Evolutionary conservation across 345 rosid genomes (phyloP).

Genomic region (Theobroma cacao): DNA sequence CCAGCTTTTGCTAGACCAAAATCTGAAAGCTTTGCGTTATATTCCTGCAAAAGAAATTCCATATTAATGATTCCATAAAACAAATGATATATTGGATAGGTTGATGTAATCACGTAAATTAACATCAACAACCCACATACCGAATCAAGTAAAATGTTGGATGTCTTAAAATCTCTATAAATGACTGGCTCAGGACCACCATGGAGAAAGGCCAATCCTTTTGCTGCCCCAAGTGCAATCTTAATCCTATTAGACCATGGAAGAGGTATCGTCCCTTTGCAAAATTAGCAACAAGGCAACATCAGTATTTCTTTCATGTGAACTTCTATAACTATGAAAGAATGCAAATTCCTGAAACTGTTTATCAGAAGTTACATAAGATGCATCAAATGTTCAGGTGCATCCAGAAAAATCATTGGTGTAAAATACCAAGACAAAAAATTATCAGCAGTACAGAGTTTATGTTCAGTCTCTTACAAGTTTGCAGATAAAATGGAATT

Average conservation of each 20-base stretch:
- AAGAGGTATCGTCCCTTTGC: conserved; percentile 74
- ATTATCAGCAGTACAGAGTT: background rate
- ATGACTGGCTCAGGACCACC: conserved; percentile 91
- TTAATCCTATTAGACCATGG: conserved; percentile 84
- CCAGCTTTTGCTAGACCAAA: conserved; percentile 86
- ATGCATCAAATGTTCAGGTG: background rate
- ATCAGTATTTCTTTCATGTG: conserved; percentile 20
- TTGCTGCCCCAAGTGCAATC: conserved; percentile 94
- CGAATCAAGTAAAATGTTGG: conserved; percentile 91
- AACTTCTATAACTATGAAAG: background rate
- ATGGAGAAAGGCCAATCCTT: conserved; percentile 95
- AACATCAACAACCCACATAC: conserved; percentile 31
- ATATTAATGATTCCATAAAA: conserved; percentile 11
- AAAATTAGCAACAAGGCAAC: conserved; percentile 20
- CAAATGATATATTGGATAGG: background rate
- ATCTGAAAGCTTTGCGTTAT: conserved; percentile 80
- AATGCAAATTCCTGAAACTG: background rate
- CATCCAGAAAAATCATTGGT: background rate
- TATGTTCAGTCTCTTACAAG: background rate
- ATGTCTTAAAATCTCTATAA: conserved; percentile 95
- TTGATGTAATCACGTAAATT: background rate
- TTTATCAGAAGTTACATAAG: background rate
- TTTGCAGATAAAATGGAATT: background rate
- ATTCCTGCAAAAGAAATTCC: conserved; percentile 45
- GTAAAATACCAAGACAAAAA: background rate